Percentiles rank a stretch among this genome's conserved stretches.
Evolutionary conservation across 1,139 yeast genomes (phyloP).

Genomic region (Nadsonia commutata): DNA sequence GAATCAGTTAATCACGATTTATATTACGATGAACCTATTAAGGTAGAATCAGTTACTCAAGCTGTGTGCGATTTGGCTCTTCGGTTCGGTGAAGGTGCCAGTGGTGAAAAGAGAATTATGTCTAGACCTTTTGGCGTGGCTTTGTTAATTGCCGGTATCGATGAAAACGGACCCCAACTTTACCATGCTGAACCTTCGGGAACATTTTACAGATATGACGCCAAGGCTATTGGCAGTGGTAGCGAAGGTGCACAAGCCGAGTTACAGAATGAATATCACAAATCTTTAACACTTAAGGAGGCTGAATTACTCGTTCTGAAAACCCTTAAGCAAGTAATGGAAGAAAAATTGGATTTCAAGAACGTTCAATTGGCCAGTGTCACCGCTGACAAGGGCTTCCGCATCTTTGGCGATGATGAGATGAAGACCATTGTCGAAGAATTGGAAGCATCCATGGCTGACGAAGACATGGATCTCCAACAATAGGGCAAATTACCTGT

Average conservation of each 20-base stretch:
- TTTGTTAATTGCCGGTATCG: constrained; percentile 84
- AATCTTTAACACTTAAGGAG: constrained; percentile 81
- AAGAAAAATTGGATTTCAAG: constrained; percentile 88
- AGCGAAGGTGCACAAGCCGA: constrained; percentile 99
- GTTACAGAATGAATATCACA: constrained; percentile 91
- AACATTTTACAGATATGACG: constrained; percentile 92
- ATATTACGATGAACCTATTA: constrained; percentile 83
- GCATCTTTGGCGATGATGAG: constrained; percentile 69
- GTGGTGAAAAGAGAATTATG: constrained; percentile 94
- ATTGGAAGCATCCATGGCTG: constrained; percentile 57
- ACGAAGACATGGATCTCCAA: constrained; percentile 20
- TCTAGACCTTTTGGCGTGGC: constrained; percentile 99
- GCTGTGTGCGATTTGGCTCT: constrained; percentile 94
- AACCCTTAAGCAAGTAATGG: constrained; percentile 96
- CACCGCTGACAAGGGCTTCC: constrained; percentile 74
- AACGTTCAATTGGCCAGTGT: constrained; percentile 94
- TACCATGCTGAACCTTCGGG: constrained; percentile 99
- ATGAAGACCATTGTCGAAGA: constrained; percentile 69
- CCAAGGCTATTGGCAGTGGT: constrained; percentile 97
- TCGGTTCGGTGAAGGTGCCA: constrained; percentile 96
- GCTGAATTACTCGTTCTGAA: constrained; percentile 85
- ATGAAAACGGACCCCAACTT: constrained; percentile 82
- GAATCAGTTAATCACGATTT: constrained; percentile 74
- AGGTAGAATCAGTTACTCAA: constrained; percentile 89
- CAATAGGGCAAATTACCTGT: constrained; percentile 6